phyloP scores from a whole-genome alignment of 225 moss, liverwort and hornwort species.

The Thuidium tamariscinum region DNA sequence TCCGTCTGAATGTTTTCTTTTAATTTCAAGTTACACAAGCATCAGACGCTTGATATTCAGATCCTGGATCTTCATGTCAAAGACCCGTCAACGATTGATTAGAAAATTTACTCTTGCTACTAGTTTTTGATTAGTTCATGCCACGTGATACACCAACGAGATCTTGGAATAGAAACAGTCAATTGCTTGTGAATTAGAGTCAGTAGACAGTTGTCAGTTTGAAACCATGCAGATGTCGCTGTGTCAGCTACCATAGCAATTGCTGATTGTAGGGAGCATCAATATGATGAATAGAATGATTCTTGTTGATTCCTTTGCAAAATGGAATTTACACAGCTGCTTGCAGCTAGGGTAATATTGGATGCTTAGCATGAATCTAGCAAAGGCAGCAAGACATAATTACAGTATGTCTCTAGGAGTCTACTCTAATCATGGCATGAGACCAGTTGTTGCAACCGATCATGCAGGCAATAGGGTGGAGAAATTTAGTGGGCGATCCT shows the following conservation, averaged over 20 bases:
- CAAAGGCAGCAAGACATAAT: not conserved
- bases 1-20: not conserved
- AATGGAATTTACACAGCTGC: not conserved
- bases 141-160: not conserved
- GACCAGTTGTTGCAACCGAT: not conserved
- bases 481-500: not conserved
- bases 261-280: not conserved
- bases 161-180: not conserved
- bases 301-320: not conserved
- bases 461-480: not conserved
- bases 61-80: not conserved
- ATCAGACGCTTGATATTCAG: not conserved
- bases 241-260: not conserved
- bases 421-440: not conserved
- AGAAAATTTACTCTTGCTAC: not conserved
- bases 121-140: not conserved
- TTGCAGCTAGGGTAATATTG: not conserved
- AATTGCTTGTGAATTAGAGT: not conserved
- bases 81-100: not conserved
- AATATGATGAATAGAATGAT: not conserved
- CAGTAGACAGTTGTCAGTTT: not conserved
- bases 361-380: not conserved
- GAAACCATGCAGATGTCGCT: not conserved
- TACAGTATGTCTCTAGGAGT: not conserved
- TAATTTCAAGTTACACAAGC: not conserved